A percentile compares a stretch with the other conserved stretches of the same genome.
Conservation (phyloP, 2,329 filamentous ascomycete species). For the Colletotrichum sp. region DNA sequence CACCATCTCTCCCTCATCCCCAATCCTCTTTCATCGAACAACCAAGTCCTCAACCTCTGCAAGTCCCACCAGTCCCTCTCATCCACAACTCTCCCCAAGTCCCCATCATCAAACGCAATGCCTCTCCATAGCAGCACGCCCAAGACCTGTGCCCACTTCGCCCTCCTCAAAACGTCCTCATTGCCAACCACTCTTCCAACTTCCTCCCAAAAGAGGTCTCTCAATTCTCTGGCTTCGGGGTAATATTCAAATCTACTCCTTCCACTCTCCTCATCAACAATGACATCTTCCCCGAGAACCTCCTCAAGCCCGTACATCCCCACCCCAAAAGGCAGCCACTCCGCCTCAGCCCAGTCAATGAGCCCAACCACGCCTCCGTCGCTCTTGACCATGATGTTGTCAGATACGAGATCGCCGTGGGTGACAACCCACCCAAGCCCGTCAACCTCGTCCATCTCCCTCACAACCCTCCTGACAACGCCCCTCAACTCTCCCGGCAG, state of each 20-base stretch:
- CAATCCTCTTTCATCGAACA: not conserved
- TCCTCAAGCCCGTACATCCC: conserved; percentile 66
- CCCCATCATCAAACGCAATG: conserved; percentile 66
- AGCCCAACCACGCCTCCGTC: conserved; percentile 48
- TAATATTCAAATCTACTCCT: conserved; percentile 48
- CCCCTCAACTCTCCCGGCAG: conserved; percentile 37
- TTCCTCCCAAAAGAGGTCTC: conserved; percentile 54
- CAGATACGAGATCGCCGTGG: conserved; percentile 64
- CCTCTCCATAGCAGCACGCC: conserved; percentile 68
- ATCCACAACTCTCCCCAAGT: conserved; percentile 61
- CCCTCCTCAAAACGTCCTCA: conserved; percentile 30
- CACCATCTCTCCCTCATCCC: not conserved
- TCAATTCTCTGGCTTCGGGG: conserved; percentile 43
- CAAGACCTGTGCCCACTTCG: conserved; percentile 49
- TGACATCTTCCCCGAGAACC: conserved; percentile 53
- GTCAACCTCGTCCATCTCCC: conserved; percentile 38
- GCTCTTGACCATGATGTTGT: conserved; percentile 58
- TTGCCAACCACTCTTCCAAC: conserved; percentile 37
- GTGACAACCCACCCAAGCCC: conserved; percentile 59
- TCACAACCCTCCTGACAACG: conserved; percentile 27
- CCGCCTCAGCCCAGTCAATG: conserved; percentile 70
- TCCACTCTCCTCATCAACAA: not conserved
- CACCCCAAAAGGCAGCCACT: conserved; percentile 63
- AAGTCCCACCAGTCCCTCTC: conserved; percentile 57
- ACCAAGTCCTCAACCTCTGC: conserved; percentile 46